Conservation (phyloP, 331 rosid species). For the Quercus phellos region DNA sequence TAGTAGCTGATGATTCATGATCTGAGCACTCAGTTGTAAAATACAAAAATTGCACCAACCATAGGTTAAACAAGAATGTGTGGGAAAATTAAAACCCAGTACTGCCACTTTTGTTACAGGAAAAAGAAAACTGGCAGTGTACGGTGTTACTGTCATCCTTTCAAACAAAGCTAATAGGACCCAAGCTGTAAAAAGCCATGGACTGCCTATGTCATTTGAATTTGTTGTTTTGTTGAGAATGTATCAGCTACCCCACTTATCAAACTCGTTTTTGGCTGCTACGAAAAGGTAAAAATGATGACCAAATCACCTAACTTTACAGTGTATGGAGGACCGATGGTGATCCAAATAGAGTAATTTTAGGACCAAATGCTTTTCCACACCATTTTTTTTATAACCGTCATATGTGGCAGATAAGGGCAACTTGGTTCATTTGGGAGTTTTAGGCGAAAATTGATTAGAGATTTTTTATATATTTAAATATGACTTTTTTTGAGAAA, state of each 20-base stretch:
- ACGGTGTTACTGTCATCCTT: neutral
- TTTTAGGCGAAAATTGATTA: no score
- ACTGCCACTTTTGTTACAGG: neutral
- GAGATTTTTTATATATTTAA: no score
- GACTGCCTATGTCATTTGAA: neutral
- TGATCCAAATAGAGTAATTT: neutral
- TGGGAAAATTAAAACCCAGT: neutral
- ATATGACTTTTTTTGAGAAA: no score
- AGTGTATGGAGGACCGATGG: neutral
- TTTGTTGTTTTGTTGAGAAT: neutral
- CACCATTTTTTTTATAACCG: no score
- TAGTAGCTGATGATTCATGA: neutral
- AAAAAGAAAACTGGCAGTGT: no score
- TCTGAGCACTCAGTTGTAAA: neutral
- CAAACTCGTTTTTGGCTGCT: conserved; percentile 5
- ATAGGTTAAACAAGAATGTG: neutral
- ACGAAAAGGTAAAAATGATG: neutral
- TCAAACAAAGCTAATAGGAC: neutral
- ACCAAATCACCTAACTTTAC: conserved; percentile 1
- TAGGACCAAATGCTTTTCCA: no score
- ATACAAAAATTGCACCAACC: neutral
- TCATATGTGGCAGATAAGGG: no score
- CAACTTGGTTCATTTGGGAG: fast-evolving
- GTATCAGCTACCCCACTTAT: conserved; percentile 19
- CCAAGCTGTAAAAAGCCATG: neutral